Evolutionary conservation across 2,329 filamentous ascomycete genomes (phyloP), one percentile per base, ranked within the genome.

Genomic region (Trichoderma sp.): DNA sequence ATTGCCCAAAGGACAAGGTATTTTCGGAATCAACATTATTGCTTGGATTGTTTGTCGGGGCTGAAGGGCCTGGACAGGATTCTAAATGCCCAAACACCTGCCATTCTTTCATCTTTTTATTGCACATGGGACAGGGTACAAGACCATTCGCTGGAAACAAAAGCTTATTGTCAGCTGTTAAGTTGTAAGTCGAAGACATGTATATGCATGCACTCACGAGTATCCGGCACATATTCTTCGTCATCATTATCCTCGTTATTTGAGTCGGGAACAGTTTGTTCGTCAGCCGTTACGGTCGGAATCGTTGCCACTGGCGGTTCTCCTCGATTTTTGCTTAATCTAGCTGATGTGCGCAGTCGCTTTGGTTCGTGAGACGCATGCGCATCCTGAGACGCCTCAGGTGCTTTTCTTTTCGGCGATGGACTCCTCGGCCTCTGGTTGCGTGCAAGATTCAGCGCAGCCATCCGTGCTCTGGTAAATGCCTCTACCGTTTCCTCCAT

Each of bases 71-170:
- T 11, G 78, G 75, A 63, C 82, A 94, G 8, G 83, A 86, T 79
- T 97, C 93, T 37, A 98, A 81, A 80, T 98, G 96, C n/a, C 83
- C 80, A 74, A 92, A 94, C 4, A 98, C 92, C 67, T 86, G 84
- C 72, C 87, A 87, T 62, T 90, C 87, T 78, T 96, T 96, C 91
- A 98, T 97, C 62, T 89, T 87, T 74, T 83, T 85, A 61, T 84
- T 83, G 77, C 96, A 99, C 21, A 95, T 91, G 0, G 96, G 96
- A 77, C 96, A 99, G 52, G 88, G 85, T 1, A 94, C 92, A 16
- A 96, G 83, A 3, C 92, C 93, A 73, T 96, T 92, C 33, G 91
- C 89, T 84, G n/a, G n/a, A n/a, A n/a, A 73, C 31, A 31, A 13
- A 35, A 8, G 0, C 11, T 10, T 19, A 29, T 40, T 29, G 62